Evolutionary conservation across 140 eudicot genomes (phyloP), one percentile per base, ranked within the genome.

Genomic region (Flaveria floridana): DNA sequence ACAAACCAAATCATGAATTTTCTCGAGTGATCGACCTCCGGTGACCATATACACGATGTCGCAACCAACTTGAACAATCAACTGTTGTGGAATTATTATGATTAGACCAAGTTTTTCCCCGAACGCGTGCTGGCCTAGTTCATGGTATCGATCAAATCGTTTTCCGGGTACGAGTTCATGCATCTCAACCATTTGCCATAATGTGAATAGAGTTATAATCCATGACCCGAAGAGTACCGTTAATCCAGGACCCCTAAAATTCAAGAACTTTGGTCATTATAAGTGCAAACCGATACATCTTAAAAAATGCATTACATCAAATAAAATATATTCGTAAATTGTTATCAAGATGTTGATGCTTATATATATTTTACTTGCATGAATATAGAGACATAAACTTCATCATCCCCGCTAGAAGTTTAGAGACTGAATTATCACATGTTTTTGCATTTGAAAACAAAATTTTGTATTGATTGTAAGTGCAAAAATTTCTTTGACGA

Each of bases 161-260:
- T 75, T 90, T 21, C 96, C 96, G 0, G 91, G 94, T 11, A 87
- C 87, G 85, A 82, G 84, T 74, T 90, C 96, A 65, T 90, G 96
- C 96, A 90, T 90, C 75, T 90, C 87, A 56, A 90, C 95, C 96
- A 90, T 88, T 82, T 90, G 96, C 96, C 96, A 90, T 52, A 90
- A 46, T 0, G 96, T 87, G 82, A 88, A 90, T 2, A 88, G 67
- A 20, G 96, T 90, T 52, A 90, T 58, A 15, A 88, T 15, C 96
- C 96, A 90, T 46, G 96, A 90, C 50, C 78, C 20, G 37, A 84
- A 76, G 18, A 90, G 42, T 10, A 88, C 85, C 0, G 86, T 19
- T 50, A 90, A 73, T 61, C 96, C 96, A 15, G 95, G 92, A 14
- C 96, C 96, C 95, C 96, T 90, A 82, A 37, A 75, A 75, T 75